Conservation (phyloP, 1,139 yeast species). For the Suhomyces ambrosiae region DNA sequence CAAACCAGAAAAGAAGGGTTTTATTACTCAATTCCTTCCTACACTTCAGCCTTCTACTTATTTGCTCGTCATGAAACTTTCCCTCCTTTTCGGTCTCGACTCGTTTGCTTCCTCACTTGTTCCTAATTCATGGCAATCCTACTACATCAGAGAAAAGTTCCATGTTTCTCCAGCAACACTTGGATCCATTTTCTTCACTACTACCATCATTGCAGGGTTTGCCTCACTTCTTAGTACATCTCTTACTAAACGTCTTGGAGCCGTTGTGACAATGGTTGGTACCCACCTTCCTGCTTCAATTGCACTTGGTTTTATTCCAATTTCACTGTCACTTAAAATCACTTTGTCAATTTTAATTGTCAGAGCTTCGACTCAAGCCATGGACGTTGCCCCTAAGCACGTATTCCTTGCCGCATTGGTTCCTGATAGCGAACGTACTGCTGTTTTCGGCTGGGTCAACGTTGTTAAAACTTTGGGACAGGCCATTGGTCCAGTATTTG, state of each 20-base stretch:
- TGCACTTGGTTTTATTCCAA: slow-evolving; percentile 39
- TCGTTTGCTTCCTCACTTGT: slow-evolving; percentile 47
- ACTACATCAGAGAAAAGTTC: slow-evolving; percentile 41
- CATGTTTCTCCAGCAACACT: slow-evolving; percentile 33
- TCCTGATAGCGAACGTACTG: slow-evolving; percentile 39
- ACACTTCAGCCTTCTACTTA: slow-evolving; percentile 19
- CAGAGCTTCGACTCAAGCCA: slow-evolving; percentile 42
- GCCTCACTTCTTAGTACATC: slow-evolving; percentile 46
- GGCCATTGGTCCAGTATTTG: slow-evolving; percentile 41
- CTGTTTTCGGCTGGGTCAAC: slow-evolving; percentile 45
- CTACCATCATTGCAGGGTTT: slow-evolving; percentile 42
- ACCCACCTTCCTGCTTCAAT: slow-evolving; percentile 49
- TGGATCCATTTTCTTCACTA: slow-evolving; percentile 42
- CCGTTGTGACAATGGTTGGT: slow-evolving; percentile 46
- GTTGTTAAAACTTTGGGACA: slow-evolving; percentile 45
- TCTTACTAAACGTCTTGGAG: slow-evolving; percentile 45
- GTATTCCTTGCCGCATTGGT: slow-evolving; percentile 44
- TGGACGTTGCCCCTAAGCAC: slow-evolving; percentile 51
- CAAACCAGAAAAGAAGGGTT: slow-evolving; percentile 6
- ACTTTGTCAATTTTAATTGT: slow-evolving; percentile 35
- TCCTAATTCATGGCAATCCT: slow-evolving; percentile 49
- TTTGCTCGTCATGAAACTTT: slow-evolving; percentile 34
- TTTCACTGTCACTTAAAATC: slow-evolving; percentile 31
- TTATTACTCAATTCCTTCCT: slow-evolving; percentile 22
- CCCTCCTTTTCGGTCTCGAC: slow-evolving; percentile 43